phyloP scores from a whole-genome alignment of 176 grass and related monocot species.

The Oryza nivara region DNA sequence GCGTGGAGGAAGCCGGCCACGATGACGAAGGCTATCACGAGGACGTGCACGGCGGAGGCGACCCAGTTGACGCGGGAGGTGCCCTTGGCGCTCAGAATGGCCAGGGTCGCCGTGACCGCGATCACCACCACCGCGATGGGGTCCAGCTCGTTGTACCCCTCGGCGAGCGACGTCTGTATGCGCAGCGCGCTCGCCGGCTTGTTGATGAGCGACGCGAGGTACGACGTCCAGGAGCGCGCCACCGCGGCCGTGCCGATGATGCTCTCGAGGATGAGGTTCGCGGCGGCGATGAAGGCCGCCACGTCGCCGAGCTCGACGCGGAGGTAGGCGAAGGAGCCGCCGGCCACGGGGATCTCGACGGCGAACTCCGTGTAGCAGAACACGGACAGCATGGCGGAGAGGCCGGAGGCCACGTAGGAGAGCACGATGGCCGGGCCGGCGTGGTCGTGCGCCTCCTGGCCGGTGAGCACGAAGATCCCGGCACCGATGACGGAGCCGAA shows the following conservation, averaged over 20 bases:
- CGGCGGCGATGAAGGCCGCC: conserved; percentile 81
- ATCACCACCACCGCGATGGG: conserved; percentile 72
- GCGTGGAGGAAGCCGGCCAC: conserved; percentile 71
- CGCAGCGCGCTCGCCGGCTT: conserved; percentile 48
- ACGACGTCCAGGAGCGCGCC: conserved; percentile 81
- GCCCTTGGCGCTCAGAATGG: conserved; percentile 72
- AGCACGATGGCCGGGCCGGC: conserved; percentile 89
- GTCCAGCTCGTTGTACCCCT: conserved; percentile 75
- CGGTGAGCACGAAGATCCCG: conserved; percentile 94
- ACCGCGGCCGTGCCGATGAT: conserved; percentile 76
- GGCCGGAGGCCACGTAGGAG: conserved; percentile 72
- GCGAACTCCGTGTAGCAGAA: conserved; percentile 98
- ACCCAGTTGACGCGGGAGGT: conserved; percentile 87
- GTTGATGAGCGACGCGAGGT: conserved; percentile 77
- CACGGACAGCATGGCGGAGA: conserved; percentile 95
- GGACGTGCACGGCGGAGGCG: conserved; percentile 60
- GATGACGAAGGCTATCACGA: conserved; percentile 78
- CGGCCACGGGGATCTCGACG: conserved; percentile 87
- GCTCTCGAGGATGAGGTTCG: conserved; percentile 87
- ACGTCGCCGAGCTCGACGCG: conserved; percentile 90
- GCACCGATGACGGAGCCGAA: conserved; percentile 91
- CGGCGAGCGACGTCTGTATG: conserved; percentile 50
- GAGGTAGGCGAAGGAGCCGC: conserved; percentile 86
- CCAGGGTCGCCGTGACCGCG: conserved; percentile 56
- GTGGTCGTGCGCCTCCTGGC: conserved; percentile 74